Percentiles rank a stretch among this genome's conserved stretches.
Conservation (phyloP, 2,329 filamentous ascomycete genomes). For the Ceratocystis albifundus region DNA sequence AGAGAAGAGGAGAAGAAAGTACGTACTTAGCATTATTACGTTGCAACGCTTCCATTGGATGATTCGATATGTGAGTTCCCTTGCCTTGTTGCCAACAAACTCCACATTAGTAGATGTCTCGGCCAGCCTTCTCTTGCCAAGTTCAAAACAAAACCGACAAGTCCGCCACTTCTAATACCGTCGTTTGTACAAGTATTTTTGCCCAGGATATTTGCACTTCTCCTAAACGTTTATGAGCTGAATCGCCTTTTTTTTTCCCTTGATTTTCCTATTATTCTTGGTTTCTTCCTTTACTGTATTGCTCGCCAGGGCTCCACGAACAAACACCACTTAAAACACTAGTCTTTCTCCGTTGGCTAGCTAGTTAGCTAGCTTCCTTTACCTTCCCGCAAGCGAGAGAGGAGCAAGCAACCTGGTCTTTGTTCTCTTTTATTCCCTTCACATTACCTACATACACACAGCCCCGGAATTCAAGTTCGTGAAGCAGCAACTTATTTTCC, state of each 20-base stretch:
- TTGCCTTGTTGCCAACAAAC: conserved; percentile 7
- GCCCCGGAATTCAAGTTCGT: not conserved
- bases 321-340: not conserved
- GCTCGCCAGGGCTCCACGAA: not conserved
- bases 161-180: not conserved
- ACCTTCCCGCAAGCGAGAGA: not conserved
- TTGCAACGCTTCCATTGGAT: not conserved
- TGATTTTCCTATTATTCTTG: not conserved
- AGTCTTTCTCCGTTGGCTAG: not conserved
- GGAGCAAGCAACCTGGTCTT: too few species aligned
- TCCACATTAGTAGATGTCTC: conserved; percentile 12
- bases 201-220: not conserved
- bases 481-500: not conserved
- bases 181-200: not conserved
- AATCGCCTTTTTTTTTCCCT: not conserved
- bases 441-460: not conserved
- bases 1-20: not conserved
- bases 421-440: too few species aligned
- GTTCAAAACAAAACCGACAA: conserved; percentile 12
- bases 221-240: not conserved
- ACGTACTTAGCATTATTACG: not conserved
- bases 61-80: conserved; percentile 9
- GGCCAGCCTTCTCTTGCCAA: conserved; percentile 12
- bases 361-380: not conserved
- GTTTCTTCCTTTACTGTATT: not conserved